These are phyloP conservation scores for Bidens hawaiensis DNA, from an alignment of 140 eudicot species.

Conservation along the genomic window DNA sequence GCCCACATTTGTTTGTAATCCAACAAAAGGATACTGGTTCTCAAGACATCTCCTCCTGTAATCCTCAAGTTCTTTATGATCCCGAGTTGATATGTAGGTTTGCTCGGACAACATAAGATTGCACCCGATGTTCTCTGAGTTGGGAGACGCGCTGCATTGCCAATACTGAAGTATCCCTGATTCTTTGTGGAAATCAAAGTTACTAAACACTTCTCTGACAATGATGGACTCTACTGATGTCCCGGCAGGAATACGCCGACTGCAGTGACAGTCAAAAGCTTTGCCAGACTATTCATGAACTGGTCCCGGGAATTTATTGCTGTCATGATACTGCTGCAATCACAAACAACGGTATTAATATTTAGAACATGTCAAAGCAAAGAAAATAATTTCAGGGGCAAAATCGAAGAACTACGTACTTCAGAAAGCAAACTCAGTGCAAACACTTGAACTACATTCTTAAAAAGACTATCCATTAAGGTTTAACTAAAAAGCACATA, in stretches of 20 bases:
- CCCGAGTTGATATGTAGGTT: neutral
- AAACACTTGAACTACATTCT: too few relatives aligned
- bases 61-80: neutral
- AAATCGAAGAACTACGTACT: neutral
- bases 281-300: too few relatives aligned
- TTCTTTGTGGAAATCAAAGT: neutral
- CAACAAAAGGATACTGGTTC: neutral
- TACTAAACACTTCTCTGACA: neutral
- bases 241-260: neutral
- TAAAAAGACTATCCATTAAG: too few relatives aligned
- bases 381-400: neutral
- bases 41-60: conserved; percentile 1
- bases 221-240: neutral
- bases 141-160: neutral
- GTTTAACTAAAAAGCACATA: too few relatives aligned
- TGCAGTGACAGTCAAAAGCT: neutral
- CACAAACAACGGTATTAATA: neutral
- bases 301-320: neutral
- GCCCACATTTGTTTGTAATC: neutral
- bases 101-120: neutral
- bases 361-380: neutral
- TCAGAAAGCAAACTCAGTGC: too few relatives aligned
- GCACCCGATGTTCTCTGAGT: neutral
- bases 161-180: too few relatives aligned
- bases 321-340: neutral